Evolutionary conservation across 352 stramenopile species (phyloP), one percentile per base, ranked within the genome.

Genomic region (Phytophthora agathidicida): DNA sequence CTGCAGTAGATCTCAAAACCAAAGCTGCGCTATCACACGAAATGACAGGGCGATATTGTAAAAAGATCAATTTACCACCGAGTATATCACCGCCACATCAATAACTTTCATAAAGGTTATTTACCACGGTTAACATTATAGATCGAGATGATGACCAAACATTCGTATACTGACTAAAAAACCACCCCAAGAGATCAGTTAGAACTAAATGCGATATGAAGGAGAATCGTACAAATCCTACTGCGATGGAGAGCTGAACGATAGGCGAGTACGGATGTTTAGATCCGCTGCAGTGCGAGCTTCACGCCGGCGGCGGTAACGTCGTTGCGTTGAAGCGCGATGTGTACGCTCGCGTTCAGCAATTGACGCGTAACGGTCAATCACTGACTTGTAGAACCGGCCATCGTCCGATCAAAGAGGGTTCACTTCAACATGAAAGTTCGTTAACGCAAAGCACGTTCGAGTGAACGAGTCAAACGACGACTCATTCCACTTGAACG

Each of bases 401-500:
- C 22, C 26, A 20, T 60, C 60, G 11, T 58, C 19, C 39, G 30
- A 16, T 19, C 60, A 47, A 38, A 65, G 47, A 11, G 52, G 54
- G 23, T 50, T 38, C 3, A 64, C 19, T 27, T 31, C 17, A 16
- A 41, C 13, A 26, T 65, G 47, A 22, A 60, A 65, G 32, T 70
- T 65, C 6, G 56, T 65, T 23, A 65, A 36, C 10, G 61, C 48
- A 46, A 46, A 47, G 23, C 37, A 56, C 2, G 45, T 27, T 10
- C 61, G 53, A 11, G 50, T 26, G 14, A 67, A 41, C 6, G 41
- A 41, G 32, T n/a, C n/a, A n/a, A n/a, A n/a, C n/a, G n/a, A n/a
- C n/a, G 23, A 22, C 19, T 67, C 50, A 17, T 38, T 63, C 64
- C 44, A 68, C 44, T 53, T 65, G 32, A 56, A 68, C 5, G 38